Percentiles rank a stretch among this genome's conserved stretches.
Evolutionary conservation across 108 stramenopile genomes (phyloP).

Genomic region (Fragilariopsis cylindrus): DNA sequence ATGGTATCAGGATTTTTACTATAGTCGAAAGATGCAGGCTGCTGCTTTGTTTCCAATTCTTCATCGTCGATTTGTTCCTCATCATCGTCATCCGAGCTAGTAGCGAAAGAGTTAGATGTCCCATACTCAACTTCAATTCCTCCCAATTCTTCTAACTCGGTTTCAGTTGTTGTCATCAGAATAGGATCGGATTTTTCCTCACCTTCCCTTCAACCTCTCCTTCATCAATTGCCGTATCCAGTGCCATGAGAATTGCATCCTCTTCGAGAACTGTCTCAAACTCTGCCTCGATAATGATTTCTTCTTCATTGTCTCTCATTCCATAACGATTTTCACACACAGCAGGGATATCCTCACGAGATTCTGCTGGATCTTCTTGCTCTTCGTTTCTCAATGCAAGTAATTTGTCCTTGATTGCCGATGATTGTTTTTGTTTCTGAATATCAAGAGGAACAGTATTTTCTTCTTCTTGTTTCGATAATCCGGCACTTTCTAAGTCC

Average conservation of each 20-base stretch:
- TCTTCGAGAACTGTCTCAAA: conserved; percentile 22
- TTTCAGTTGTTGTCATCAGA: too few species aligned
- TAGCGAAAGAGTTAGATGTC: too few species aligned
- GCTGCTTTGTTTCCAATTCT: too few species aligned
- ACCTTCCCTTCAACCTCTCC: background rate
- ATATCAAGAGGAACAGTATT: background rate
- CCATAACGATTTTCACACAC: background rate
- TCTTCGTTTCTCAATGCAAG: background rate
- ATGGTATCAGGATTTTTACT: too few species aligned
- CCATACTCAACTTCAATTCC: too few species aligned
- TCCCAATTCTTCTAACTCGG: too few species aligned
- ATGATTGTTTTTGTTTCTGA: conserved; percentile 7
- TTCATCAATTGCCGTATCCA: background rate
- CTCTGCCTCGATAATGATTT: conserved; percentile 17
- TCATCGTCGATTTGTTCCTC: too few species aligned
- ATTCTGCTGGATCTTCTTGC: background rate
- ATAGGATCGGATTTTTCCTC: too few species aligned
- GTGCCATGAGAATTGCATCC: background rate
- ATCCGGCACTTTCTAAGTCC: background rate
- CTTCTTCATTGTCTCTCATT: background rate
- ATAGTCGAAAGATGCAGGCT: too few species aligned
- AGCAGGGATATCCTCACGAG: background rate
- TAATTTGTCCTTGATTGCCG: background rate
- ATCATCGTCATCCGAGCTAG: too few species aligned
- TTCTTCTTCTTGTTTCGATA: background rate